phyloP scores from a whole-genome alignment of 768 basidiomycete species.

The Tulasnella sp. region DNA sequence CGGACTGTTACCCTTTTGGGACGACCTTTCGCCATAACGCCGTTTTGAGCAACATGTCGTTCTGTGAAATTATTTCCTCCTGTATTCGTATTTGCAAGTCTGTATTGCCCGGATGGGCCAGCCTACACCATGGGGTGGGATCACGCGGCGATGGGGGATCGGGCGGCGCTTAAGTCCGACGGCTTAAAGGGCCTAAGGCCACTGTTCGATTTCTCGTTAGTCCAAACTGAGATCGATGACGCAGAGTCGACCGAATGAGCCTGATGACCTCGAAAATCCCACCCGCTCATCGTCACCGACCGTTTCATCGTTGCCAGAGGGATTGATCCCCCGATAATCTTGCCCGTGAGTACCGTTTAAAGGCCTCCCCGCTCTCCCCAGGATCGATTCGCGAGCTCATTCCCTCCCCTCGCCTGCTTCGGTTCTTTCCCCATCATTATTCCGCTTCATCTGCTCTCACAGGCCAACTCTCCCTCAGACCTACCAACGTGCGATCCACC shows the following conservation, averaged over 20 bases:
- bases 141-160: background rate
- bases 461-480: background rate
- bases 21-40: background rate
- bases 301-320: background rate
- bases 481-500: background rate
- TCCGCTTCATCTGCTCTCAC: conserved; percentile 8
- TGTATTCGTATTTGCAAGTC: background rate
- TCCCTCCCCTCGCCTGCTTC: background rate
- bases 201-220: background rate
- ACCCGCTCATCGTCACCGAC: conserved; percentile 17
- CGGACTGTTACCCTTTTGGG: background rate
- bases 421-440: conserved; percentile 21
- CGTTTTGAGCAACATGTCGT: conserved; percentile 1
- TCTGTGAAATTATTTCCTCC: background rate
- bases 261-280: conserved; percentile 22
- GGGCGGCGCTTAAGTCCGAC: background rate
- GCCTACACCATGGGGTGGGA: background rate
- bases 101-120: background rate
- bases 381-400: conserved; percentile 26
- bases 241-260: conserved; percentile 7
- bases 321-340: conserved; percentile 19
- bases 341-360: background rate
- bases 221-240: conserved; percentile 10
- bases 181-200: background rate
- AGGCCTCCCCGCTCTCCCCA: conserved; percentile 21